Conservation (phyloP, 108 stramenopile genomes). For the Discostella pseudostelligera region DNA sequence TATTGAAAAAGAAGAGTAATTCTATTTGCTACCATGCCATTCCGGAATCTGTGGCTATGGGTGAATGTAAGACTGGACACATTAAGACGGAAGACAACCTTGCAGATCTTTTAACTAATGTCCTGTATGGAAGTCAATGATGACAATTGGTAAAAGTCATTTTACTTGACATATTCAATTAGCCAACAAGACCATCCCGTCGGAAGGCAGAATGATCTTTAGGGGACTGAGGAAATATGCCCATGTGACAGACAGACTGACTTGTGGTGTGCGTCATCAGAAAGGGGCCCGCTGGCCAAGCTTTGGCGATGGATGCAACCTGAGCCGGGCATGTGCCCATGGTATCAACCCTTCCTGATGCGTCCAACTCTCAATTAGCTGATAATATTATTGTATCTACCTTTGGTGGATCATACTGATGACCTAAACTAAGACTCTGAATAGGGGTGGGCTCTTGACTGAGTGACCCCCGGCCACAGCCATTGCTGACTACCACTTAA, state of each 20-base stretch:
- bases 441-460: too few species aligned
- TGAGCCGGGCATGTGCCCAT: too few species aligned
- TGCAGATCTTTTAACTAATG: neutral
- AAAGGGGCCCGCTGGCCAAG: too few species aligned
- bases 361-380: too few species aligned
- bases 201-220: neutral
- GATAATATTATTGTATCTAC: too few species aligned
- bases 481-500: too few species aligned
- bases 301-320: too few species aligned
- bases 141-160: neutral
- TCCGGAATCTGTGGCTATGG: conserved; percentile 10
- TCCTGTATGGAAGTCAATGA: neutral
- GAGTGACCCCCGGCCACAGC: too few species aligned
- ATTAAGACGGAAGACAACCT: neutral
- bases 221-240: conserved; percentile 8
- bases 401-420: too few species aligned
- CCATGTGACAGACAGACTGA: neutral
- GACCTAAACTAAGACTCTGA: too few species aligned
- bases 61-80: conserved; percentile 2
- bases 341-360: too few species aligned
- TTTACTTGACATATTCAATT: neutral
- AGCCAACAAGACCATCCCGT: neutral
- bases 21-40: conserved; percentile 2
- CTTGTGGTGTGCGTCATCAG: too few species aligned
- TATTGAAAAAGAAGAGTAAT: neutral